Base-by-base conservation (phyloP, 2,329 filamentous ascomycete species). In the Penicillium brasilianum region DNA sequence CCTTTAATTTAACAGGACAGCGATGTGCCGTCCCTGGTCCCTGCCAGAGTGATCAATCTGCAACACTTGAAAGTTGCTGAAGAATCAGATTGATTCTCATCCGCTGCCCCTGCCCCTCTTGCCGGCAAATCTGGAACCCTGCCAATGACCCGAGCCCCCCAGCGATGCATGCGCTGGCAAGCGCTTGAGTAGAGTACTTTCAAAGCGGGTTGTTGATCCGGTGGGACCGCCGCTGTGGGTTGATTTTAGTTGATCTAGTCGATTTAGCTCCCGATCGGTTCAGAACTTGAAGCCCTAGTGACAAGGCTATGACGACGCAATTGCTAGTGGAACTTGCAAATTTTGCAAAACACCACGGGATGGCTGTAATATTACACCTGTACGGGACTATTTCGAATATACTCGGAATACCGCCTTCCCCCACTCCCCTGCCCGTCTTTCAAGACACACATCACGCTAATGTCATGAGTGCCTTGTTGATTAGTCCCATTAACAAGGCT, bases 141-240 rank as follows among this genome's bases (percentile, higher is more conserved):
- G 25, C 65, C 65, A 66, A 66, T 66, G 49, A 59, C 14, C 36
- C 36, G 20, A 16, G 43, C 37, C 54, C 43, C 54, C 43, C 22
- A 20, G 20, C 30, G 37, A 46, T 66, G 61, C 57, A 59, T 65
- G 64, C 56, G 64, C 58, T 65, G 64, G 62, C 64, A 66, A 66
- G 62, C 59, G 59, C 36, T 37, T 22, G 22, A 41, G 34, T 34
- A 2, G 10, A 9, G 25, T 3, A 18, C 20, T 44, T 8, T 16
- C 30, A 16, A 44, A 28, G 39, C 39, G 18, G 37, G 34, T 53
- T 25, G 6, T 53, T 9, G 22, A 53, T 50, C 30, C 30, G 30
- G 48, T 50, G 30, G 48, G 30, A 32, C 28, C 30, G 5, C 18
- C 9, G 7, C 28, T 14, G n/a, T 50, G n/a, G 48, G 10, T 50